Evolutionary conservation across 2,329 filamentous ascomycete species (phyloP).

Genomic region (Fusarium denticulatum): DNA sequence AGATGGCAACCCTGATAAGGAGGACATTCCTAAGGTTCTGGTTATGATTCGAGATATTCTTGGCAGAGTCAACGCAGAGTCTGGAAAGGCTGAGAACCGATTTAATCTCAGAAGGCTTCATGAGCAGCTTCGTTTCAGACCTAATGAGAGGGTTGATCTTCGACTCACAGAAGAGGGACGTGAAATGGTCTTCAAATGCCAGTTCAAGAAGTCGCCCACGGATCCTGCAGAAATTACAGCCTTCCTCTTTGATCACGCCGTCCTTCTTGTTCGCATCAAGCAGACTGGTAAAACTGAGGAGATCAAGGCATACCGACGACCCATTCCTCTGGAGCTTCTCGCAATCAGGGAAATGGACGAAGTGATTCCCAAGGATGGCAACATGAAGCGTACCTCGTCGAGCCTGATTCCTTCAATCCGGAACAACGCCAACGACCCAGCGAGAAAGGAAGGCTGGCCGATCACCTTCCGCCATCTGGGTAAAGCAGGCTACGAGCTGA

Average conservation of each 20-base stretch:
- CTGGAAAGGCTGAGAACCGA: slow-evolving; percentile 95
- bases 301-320: slow-evolving; percentile 91
- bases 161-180: slow-evolving; percentile 94
- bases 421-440: slow-evolving; percentile 61
- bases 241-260: slow-evolving; percentile 95
- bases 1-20: slow-evolving; percentile 87
- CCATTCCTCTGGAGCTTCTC: slow-evolving; percentile 92
- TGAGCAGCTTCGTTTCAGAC: slow-evolving; percentile 88
- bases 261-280: slow-evolving; percentile 91
- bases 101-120: slow-evolving; percentile 95
- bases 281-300: slow-evolving; percentile 93
- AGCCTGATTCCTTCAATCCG: slow-evolving; percentile 74
- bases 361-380: slow-evolving; percentile 81
- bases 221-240: slow-evolving; percentile 91
- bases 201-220: slow-evolving; percentile 90
- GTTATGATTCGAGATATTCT: slow-evolving; percentile 87
- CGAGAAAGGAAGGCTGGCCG: slow-evolving; percentile 81
- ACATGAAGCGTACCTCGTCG: slow-evolving; percentile 87
- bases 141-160: slow-evolving; percentile 90
- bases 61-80: slow-evolving; percentile 90
- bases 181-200: slow-evolving; percentile 93
- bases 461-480: slow-evolving; percentile 97
- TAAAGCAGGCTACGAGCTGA: slow-evolving; percentile 93
- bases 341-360: slow-evolving; percentile 98
- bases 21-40: slow-evolving; percentile 91